Conservation (phyloP, 352 stramenopile species). For the Globisporangium nunn region DNA sequence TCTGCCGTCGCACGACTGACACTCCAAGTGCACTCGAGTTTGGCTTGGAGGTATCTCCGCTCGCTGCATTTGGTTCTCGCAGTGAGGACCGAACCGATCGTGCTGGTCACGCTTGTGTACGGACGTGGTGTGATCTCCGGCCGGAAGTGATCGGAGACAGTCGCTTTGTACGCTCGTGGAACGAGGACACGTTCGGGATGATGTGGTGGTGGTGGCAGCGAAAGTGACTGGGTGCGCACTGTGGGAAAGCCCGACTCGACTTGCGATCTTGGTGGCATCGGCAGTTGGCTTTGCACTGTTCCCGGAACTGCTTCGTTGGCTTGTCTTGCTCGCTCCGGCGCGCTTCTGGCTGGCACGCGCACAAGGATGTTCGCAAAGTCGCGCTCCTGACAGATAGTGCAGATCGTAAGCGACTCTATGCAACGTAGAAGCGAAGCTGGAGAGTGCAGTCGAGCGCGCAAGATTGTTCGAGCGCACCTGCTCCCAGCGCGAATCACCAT, state of each 20-base stretch:
- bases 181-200: slow-evolving; percentile 19
- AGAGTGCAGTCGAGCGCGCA: neutral
- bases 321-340: neutral
- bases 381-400: slow-evolving; percentile 12
- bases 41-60: slow-evolving; percentile 13
- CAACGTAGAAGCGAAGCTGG: neutral
- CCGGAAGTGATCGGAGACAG: slow-evolving; percentile 31
- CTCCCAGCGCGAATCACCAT: slow-evolving; percentile 43
- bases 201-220: slow-evolving; percentile 1
- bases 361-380: slow-evolving; percentile 31
- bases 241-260: neutral
- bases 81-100: slow-evolving; percentile 25
- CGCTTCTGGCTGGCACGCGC: neutral
- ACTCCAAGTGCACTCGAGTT: slow-evolving; percentile 6
- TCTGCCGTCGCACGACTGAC: neutral
- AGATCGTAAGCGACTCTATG: neutral
- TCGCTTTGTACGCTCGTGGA: slow-evolving; percentile 25
- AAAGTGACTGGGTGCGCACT: neutral
- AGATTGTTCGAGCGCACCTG: slow-evolving; percentile 9
- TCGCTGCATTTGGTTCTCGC: slow-evolving; percentile 17
- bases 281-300: neutral
- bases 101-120: slow-evolving; percentile 28
- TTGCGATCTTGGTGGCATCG: neutral
- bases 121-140: slow-evolving; percentile 23
- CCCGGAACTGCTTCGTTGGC: neutral